Evolutionary conservation across 2,329 filamentous ascomycete species (phyloP), one percentile per base, ranked within the genome.

Genomic region (Neofusicoccum laricinum): DNA sequence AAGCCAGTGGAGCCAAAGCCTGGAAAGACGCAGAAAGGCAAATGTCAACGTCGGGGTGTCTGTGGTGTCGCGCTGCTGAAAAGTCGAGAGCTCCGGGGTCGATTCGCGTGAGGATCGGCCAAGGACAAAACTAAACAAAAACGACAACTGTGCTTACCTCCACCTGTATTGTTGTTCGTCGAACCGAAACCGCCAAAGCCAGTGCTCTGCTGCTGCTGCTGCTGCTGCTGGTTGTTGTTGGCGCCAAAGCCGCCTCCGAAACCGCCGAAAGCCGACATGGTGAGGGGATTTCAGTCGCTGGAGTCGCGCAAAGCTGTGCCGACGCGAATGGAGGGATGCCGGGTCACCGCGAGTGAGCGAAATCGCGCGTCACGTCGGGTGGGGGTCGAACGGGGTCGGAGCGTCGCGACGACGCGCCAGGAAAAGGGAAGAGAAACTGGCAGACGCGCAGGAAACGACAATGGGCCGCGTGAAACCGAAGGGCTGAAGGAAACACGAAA

Each of bases 141-240:
- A 40, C 30, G 46, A 34, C 38, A 51, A 30, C 17, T 14, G 25
- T 45, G 58, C 64, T 65, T 61, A 65, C 64, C 64, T 64, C 53
- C 55, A 30, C 53, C 11, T 63, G 76, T 75, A 19, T 38, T 45
- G 66, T 72, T 77, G 59, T 70, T 78, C 64, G 72, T 76, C 50
- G 78, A 73, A 68, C 80, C 80, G 71, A 82, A 82, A 71, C 80
- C 80, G 74, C 68, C 71, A 64, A 74, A 75, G 63, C 66, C 63
- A 40, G 64, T 61, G 74, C 78, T 72, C 71, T 72, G 68, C 25
- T 30, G 25, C 6, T 30, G 25, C 59, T 74, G 25, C 59, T 74
- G 71, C 21, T 75, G 71, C 71, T 72, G 68, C 55, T 74, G 70
- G 30, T 76, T 71, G 55, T 73, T 73, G 64, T 72, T 74, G 19